Conservation (phyloP, 2,329 filamentous ascomycete species). For the Neofusicoccum parvum region DNA sequence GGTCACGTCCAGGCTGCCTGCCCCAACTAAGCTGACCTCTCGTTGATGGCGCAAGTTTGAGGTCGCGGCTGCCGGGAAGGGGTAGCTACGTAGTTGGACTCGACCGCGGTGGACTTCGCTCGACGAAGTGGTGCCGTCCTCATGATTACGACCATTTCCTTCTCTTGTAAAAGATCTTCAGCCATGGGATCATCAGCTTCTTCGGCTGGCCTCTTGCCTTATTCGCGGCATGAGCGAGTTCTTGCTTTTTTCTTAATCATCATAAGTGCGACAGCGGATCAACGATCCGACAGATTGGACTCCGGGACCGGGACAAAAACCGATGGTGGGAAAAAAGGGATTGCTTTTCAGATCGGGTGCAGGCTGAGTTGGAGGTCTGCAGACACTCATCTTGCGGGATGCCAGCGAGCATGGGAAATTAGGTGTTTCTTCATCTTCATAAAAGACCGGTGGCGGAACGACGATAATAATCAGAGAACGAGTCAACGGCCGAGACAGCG, state of each 20-base stretch:
- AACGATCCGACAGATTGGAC: conserved; percentile 14
- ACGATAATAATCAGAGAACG: not conserved
- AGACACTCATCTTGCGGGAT: conserved; percentile 14
- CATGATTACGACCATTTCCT: conserved; percentile 23
- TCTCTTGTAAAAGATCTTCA: conserved; percentile 18
- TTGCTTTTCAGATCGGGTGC: conserved; percentile 10
- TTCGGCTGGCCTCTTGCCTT: not conserved
- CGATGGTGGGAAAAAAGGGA: conserved; percentile 18
- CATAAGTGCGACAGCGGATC: conserved; percentile 9
- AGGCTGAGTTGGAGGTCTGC: conserved; percentile 7
- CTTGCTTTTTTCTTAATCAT: conserved; percentile 18
- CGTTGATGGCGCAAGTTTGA: conserved; percentile 15
- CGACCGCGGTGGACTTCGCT: conserved; percentile 8
- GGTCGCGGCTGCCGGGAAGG: conserved; percentile 8
- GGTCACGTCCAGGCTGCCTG: conserved; percentile 94
- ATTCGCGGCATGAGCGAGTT: conserved; percentile 17
- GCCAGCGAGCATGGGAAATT: not conserved
- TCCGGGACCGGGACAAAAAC: conserved; percentile 11
- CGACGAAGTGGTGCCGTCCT: not conserved
- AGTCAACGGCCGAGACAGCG: not conserved
- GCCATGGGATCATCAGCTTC: conserved; percentile 16
- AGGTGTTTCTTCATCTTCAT: conserved; percentile 3
- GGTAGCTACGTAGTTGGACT: conserved; percentile 14
- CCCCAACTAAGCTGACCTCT: conserved; percentile 66
- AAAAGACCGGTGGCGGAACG: conserved; percentile 2